Base-by-base conservation (phyloP, 495 filamentous ascomycete genomes). In the Chlorociboria aeruginascens region DNA sequence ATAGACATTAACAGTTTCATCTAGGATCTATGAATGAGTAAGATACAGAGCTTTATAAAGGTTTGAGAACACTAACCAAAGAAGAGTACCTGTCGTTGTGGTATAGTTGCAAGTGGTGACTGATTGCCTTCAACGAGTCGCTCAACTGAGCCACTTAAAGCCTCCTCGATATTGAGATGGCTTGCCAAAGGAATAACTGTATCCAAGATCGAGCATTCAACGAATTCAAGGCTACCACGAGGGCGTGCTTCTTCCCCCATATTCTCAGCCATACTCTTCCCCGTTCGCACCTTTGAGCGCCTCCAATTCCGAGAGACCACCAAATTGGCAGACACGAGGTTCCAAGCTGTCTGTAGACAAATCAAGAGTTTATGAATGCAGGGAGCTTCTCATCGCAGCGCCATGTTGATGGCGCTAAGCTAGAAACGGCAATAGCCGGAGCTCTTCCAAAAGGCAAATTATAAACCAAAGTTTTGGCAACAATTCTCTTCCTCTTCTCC, bases 101-200 rank as follows among this genome's bases (percentile, higher is more conserved):
- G 63, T 38, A 79, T 73, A 28, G 66, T 59, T 4, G 67, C 65
- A 38, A 56, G 39, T 43, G 54, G 57, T 13, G 52, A 58, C 12
- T 38, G 46, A 11, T 32, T 45, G 13, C 49, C 54, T 25, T 52
- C 48, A 46, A 56, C 55, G 7, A 60, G 48, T 12, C 46, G 41
- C 33, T 54, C 59, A 25, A 64, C 58, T 47, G 61, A 53, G 49
- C 66, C 56, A 55, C 55, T 53, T 52, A 87, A 62, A 25, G 70
- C 68, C 28, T 77, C 70, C 51, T 85, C 75, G 34, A 89, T 69
- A 55, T 80, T 68, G 51, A 88, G 70, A 34, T 76, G 58, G 35
- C 85, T 79, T 31, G 76, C 72, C 49, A 82, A 69, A 20, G 89
- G 89, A 30, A 94, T 74, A 46, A 95, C 69, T 33, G 89, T 86